phyloP scores from a whole-genome alignment of 305 asterid species.

The Solanum aculeatissimum region DNA sequence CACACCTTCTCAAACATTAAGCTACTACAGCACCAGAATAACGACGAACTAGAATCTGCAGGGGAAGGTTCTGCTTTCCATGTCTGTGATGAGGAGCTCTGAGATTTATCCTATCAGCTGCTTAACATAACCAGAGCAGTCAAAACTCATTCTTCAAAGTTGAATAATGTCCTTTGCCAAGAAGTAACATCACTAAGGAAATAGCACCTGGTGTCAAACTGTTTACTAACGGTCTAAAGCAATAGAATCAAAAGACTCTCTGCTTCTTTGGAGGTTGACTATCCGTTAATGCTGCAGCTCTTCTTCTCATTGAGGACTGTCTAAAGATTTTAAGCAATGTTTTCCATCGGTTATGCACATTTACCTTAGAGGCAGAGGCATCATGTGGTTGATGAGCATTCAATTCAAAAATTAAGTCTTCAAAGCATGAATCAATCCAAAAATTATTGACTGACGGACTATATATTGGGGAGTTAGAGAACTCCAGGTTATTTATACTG shows the following conservation, averaged over 20 bases:
- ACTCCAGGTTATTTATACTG: not conserved
- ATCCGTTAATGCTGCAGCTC: not conserved
- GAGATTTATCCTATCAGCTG: not conserved
- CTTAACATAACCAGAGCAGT: not conserved
- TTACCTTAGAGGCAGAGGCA: not conserved
- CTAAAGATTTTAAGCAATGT: not conserved
- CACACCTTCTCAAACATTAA: not conserved
- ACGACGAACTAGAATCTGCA: not conserved
- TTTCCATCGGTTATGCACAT: not conserved
- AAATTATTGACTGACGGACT: not conserved
- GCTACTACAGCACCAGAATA: not conserved
- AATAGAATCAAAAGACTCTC: slow-evolving; percentile 6
- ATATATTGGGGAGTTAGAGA: not conserved
- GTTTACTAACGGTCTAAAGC: not conserved
- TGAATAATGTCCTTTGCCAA: not conserved
- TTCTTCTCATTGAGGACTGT: slow-evolving; percentile 13
- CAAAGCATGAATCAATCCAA: not conserved
- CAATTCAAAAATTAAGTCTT: not conserved
- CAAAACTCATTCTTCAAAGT: not conserved
- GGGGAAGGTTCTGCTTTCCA: not conserved
- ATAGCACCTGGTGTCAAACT: not conserved
- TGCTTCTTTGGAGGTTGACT: slow-evolving; percentile 15
- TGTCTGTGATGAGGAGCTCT: not conserved
- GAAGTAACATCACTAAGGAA: not conserved
- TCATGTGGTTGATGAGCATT: not conserved